A percentile compares a stretch with the other conserved stretches of the same genome.
phyloP scores from a whole-genome alignment of 2,329 filamentous ascomycete genomes.

The Parastagonospora avenae region DNA sequence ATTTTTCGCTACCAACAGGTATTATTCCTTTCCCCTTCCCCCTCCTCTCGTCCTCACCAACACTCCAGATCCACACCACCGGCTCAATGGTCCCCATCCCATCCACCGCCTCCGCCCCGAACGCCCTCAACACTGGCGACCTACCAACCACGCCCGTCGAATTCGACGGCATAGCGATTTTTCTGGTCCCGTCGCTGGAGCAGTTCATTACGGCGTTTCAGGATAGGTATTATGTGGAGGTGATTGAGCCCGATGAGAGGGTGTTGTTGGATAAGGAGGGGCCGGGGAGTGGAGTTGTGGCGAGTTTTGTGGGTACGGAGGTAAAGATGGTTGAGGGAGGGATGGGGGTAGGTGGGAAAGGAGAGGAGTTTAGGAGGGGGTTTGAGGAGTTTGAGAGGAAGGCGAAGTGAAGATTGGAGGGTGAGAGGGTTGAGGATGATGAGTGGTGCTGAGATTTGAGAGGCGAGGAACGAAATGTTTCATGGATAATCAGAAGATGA shows the following conservation, averaged over 20 bases:
- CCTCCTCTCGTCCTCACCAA: neutral
- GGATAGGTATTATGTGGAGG: conserved; percentile 37
- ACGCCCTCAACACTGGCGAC: conserved; percentile 13
- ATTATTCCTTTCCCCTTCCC: neutral
- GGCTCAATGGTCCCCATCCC: conserved; percentile 19
- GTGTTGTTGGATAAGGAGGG: conserved; percentile 37
- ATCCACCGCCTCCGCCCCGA: conserved; percentile 20
- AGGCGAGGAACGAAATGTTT: no score
- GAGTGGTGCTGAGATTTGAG: no score
- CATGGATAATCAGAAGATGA: no score
- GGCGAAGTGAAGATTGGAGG: no score
- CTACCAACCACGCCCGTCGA: conserved; percentile 18
- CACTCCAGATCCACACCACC: conserved; percentile 18
- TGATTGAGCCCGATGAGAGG: conserved; percentile 39
- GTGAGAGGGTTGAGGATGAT: no score
- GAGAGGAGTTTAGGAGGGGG: no score
- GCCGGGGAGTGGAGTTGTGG: conserved; percentile 14
- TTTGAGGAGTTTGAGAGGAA: no score
- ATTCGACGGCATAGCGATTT: conserved; percentile 41
- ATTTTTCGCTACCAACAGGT: conserved; percentile 44
- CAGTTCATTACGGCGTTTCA: conserved; percentile 34
- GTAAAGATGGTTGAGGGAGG: no score
- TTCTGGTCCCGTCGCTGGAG: conserved; percentile 35
- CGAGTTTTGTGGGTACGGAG: conserved; percentile 15
- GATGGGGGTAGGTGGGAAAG: no score